Evolutionary conservation across 2,329 filamentous ascomycete species (phyloP), one percentile per base, ranked within the genome.

Genomic region (Beauveria australis): DNA sequence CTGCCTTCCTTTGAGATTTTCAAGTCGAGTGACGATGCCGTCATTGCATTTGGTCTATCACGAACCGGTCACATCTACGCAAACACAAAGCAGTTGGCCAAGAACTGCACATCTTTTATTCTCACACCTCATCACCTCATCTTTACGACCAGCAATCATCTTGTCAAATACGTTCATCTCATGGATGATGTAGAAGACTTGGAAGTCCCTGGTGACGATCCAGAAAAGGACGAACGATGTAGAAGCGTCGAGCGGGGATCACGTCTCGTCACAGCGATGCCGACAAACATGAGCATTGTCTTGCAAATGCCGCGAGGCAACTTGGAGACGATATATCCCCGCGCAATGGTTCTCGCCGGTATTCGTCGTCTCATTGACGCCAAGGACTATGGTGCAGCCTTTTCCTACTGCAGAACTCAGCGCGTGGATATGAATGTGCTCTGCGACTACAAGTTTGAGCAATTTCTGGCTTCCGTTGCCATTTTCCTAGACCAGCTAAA

Each of bases 401-500:
- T 97, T 71, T 78, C 89, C 24, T 88, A 91, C 64, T 97, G 94
- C 71, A 86, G 94, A 55, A 93, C 87, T 24, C 95, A 99, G 71
- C 85, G 95, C 66, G 94, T 99, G 1, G 94, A 99, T 69, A 92
- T 97, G 89, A 99, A 99, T 69, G 93, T 99, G 63, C 78, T 99
- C 2, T 93, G 96, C 69, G 94, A 99, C 69, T 91, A 97, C 74
- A 86, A 86, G n/a, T 91, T 93, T 0, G 81, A 86, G 43, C 89
- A 95, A 66, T 97, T 99, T 70, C 81, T 97, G 71, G 77, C 81
- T 4, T 89, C 87, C 65, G 83, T 96, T 12, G 79, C 81, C 0
- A 73, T 89, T 0, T 96, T 99, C 68, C 79, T 97, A 37, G 86
- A 91, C 19, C 92, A 99, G 71, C 80, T 99, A 46, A 86, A 88